Percentiles rank a stretch among this genome's conserved stretches.
Conservation (phyloP, 2,329 filamentous ascomycete genomes). For the Mycocentrospora acerina region DNA sequence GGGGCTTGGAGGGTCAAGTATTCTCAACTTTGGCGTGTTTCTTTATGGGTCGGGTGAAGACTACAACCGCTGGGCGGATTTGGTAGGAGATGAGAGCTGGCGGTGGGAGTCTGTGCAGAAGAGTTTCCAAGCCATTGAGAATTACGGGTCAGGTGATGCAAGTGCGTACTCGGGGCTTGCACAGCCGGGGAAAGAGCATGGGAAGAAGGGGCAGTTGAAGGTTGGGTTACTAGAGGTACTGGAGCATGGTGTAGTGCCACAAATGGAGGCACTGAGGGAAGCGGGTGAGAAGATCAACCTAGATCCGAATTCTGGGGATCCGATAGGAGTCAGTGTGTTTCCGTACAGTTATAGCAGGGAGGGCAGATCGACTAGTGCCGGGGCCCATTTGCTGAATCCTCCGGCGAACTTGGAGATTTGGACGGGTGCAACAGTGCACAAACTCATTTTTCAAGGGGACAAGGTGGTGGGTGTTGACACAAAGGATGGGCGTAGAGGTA, state of each 20-base stretch:
- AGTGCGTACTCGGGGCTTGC: conserved; percentile 49
- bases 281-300: conserved; percentile 56
- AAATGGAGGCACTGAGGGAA: conserved; percentile 58
- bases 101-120: conserved; percentile 56
- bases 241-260: conserved; percentile 57
- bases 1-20: conserved; percentile 52
- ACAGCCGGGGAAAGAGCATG: conserved; percentile 53
- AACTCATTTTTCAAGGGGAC: conserved; percentile 28
- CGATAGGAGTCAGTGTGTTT: conserved; percentile 31
- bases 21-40: conserved; percentile 48
- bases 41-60: conserved; percentile 58
- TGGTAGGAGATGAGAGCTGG: conserved; percentile 59
- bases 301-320: conserved; percentile 52
- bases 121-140: conserved; percentile 57
- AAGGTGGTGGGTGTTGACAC: conserved; percentile 32
- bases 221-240: conserved; percentile 52
- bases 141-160: conserved; percentile 47
- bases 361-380: conserved; percentile 37
- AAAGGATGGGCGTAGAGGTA: conserved; percentile 34
- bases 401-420: conserved; percentile 57
- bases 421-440: conserved; percentile 50
- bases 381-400: conserved; percentile 38
- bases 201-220: conserved; percentile 34
- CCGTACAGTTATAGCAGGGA: conserved; percentile 41
- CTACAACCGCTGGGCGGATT: conserved; percentile 61